Evolutionary conservation across 2,329 filamentous ascomycete species (phyloP), one percentile per base, ranked within the genome.

Genomic region (Lasiodiplodia sp.): DNA sequence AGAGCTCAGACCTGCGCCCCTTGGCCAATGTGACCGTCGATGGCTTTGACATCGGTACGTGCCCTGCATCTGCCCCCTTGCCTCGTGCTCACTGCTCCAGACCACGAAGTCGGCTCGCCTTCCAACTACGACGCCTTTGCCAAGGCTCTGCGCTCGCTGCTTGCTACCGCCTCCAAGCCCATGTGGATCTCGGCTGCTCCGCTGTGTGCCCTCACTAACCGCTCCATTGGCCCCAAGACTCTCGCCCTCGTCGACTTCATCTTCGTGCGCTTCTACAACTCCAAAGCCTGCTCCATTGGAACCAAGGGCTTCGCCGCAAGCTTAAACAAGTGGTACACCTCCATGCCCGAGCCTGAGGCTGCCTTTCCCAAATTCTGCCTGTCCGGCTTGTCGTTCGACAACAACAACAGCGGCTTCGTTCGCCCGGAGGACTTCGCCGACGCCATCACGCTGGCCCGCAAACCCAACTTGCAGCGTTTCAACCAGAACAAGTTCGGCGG

Each of bases 211-310:
- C n/a, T 57, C 7, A 58, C 53, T 11, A 67, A 60, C 28, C 38
- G 55, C 21, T 25, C 65, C 12, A 67, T 67, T 12, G 53, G 23
- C 12, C 28, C 21, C 5, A 28, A 47, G 18, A 57, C 65, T 38
- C 65, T 67, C 16, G 55, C 65, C 2, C 40, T 67, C 25, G 65
- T 67, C 16, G 65, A 67, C 40, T 58, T 67, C n/a, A 58, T 67
- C 28, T 58, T 67, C 37, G 55, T 67, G 52, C 65, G 65, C 65
- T 67, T 67, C 38, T 67, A 67, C 65, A 67, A 67, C 37, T 31
- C 53, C 52, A 37, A 57, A n/a, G 47, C 16, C 16, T 67, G 65
- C 40, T 67, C 65, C 23, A 55, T 67, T n/a, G 65, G 65, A 44
- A 60, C 53, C 14, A 55, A 51, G 28, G 65, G 38, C 25, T 67